Conservation (phyloP, 176 grass and related monocot genomes). For the Leersia perrieri region DNA sequence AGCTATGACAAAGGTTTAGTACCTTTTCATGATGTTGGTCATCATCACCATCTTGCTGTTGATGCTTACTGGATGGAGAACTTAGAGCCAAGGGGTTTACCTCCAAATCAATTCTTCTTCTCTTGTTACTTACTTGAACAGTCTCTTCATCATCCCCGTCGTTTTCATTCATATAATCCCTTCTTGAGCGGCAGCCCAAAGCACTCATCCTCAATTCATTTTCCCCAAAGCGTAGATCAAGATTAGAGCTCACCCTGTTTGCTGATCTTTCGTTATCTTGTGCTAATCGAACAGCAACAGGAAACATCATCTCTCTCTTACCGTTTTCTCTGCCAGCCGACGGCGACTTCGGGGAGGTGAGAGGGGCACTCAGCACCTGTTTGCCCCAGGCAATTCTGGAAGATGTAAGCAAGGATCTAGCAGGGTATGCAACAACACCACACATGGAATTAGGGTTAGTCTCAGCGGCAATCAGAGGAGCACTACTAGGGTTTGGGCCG, state of each 20-base stretch:
- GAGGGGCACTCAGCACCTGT: conserved; percentile 27
- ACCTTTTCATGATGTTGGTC: conserved; percentile 18
- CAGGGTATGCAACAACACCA: conserved; percentile 25
- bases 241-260: not conserved
- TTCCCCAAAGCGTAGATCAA: conserved; percentile 18
- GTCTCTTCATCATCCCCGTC: conserved; percentile 19
- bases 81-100: conserved; percentile 8
- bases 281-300: conserved; percentile 4
- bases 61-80: conserved; percentile 29
- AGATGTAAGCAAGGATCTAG: conserved; percentile 17
- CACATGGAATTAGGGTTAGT: conserved; percentile 54
- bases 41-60: conserved; percentile 17
- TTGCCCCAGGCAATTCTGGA: conserved; percentile 42
- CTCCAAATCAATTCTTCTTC: conserved; percentile 40
- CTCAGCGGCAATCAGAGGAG: not conserved
- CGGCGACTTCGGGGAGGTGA: conserved; percentile 4
- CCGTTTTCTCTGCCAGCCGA: conserved; percentile 7
- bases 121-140: conserved; percentile 32
- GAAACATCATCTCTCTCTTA: conserved; percentile 11
- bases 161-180: not conserved
- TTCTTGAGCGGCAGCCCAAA: conserved; percentile 19
- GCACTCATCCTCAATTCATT: conserved; percentile 30
- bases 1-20: conserved; percentile 40
- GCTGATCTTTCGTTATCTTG: conserved; percentile 20
- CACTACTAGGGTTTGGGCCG: conserved; percentile 44